Evolutionary conservation across 2,329 filamentous ascomycete species (phyloP), one percentile per base, ranked within the genome.

Genomic region (Zelopaecilomyces penicillatus): DNA sequence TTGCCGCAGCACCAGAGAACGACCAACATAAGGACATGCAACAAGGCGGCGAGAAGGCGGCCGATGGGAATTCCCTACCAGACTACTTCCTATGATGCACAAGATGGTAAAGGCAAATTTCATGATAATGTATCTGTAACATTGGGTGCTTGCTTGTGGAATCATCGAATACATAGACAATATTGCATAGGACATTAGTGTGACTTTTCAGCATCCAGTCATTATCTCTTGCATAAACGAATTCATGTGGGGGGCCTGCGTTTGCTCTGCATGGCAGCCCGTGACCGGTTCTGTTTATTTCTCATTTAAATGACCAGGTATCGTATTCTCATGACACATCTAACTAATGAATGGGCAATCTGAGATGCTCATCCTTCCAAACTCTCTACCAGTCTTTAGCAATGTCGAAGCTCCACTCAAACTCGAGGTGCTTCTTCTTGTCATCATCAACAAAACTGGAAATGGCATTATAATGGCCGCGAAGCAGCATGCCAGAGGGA

Each of bases 401-500:
- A 65, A 98, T 95, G 62, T 96, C 86, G 60, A 98, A 97, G 50
- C 83, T 82, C 93, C 93, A 98, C 59, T 95, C 85, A 66, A 98
- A 98, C 63, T 84, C 76, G 52, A 98, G 75, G 68, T 98, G 90
- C 52, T 78, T 83, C 68, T 88, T 82, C 65, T 93, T 84, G 70
- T 98, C 93, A 60, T 98, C 93, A 63, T 98, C 93, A 50, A 95
- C 78, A 65, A 98, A 98, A 67, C 81, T 88, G 54, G 89, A 95
- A 50, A 82, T 68, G 51, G 90, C 90, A 49, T 85, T 85, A 76
- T 98, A 98, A 68, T 89, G 82, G 52, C 89, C 93, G 50, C 93
- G 86, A 45, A 80, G 84, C 44, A 97, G 70, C 82, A 97, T 91
- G 57, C 91, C 91, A 12, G 83, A 83, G 11, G 93, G 93, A 12